Conservation (phyloP, 2,329 filamentous ascomycete genomes). For the Pleurostoma richardsiae region DNA sequence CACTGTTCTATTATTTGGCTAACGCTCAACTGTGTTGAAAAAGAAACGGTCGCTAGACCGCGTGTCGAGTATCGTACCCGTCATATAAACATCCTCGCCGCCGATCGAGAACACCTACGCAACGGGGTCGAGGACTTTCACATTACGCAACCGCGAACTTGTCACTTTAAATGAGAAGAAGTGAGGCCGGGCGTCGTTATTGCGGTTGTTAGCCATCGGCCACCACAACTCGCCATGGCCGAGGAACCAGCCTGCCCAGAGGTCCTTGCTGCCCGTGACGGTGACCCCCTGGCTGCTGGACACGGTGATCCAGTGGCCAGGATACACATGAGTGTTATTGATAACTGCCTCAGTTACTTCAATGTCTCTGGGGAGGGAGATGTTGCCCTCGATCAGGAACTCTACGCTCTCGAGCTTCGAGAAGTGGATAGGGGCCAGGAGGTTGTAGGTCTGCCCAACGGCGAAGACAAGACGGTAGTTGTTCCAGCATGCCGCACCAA, state of each 20-base stretch:
- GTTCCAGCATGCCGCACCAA: constrained; percentile 8
- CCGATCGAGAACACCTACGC: constrained; percentile 14
- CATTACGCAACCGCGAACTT: constrained; percentile 9
- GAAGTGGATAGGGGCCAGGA: constrained; percentile 13
- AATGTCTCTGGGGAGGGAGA: constrained; percentile 12
- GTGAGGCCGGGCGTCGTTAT: constrained; percentile 12
- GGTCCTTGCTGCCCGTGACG: constrained; percentile 11
- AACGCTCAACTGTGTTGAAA: constrained; percentile 12
- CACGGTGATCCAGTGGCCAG: constrained; percentile 14
- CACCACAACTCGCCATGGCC: constrained; percentile 16
- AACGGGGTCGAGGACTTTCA: constrained; percentile 15
- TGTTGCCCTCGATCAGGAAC: constrained; percentile 12
- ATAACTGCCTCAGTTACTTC: constrained; percentile 11
- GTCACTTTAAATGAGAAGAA: constrained; percentile 13
- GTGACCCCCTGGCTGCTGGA: constrained; percentile 5
- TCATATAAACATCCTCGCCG: constrained; percentile 13
- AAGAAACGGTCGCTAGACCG: constrained; percentile 11
- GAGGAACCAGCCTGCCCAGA: constrained; percentile 11
- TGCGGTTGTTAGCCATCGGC: constrained; percentile 9
- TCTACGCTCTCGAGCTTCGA: constrained; percentile 10
- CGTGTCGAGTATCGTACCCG: constrained; percentile 13
- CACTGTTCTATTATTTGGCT: neutral
- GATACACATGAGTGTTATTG: constrained; percentile 11
- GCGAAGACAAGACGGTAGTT: constrained; percentile 10
- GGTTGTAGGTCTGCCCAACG: constrained; percentile 10